Conservation (phyloP, 1,139 yeast genomes). For the Suhomyces atakaporum region DNA sequence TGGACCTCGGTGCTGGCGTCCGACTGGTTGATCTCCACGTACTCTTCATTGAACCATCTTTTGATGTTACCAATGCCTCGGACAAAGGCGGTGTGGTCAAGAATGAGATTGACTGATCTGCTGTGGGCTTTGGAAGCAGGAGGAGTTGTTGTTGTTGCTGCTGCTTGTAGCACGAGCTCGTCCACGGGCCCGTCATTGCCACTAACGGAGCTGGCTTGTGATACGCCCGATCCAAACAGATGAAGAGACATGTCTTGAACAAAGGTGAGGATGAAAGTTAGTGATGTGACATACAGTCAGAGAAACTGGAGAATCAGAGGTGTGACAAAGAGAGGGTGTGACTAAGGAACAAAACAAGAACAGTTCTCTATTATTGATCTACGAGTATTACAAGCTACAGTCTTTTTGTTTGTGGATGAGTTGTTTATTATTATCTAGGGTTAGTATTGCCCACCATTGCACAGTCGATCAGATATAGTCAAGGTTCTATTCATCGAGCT, state of each 20-base stretch:
- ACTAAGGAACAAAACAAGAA: no score
- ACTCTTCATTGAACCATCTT: conserved; percentile 52
- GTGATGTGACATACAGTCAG: not conserved
- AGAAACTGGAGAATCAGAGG: no score
- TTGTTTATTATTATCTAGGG: not conserved
- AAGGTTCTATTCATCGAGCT: conserved; percentile 63
- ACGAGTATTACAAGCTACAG: no score
- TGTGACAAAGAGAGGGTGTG: no score
- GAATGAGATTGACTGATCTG: conserved; percentile 39
- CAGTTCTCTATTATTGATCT: no score
- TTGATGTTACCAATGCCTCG: conserved; percentile 62
- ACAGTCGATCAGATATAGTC: conserved; percentile 50
- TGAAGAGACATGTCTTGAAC: conserved; percentile 7
- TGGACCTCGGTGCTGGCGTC: conserved; percentile 19
- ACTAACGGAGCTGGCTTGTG: conserved; percentile 2
- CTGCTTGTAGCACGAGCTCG: no score
- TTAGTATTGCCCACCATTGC: no score
- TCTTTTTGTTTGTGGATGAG: not conserved
- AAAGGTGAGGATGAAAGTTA: no score
- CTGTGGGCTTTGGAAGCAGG: not conserved
- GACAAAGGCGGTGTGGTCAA: conserved; percentile 61
- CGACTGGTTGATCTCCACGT: conserved; percentile 27
- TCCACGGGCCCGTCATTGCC: conserved; percentile 6
- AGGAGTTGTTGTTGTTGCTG: not conserved
- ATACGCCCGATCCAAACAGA: conserved; percentile 11